Base-by-base conservation (phyloP, 1,139 yeast species). In the Debaryomyces sp. region DNA sequence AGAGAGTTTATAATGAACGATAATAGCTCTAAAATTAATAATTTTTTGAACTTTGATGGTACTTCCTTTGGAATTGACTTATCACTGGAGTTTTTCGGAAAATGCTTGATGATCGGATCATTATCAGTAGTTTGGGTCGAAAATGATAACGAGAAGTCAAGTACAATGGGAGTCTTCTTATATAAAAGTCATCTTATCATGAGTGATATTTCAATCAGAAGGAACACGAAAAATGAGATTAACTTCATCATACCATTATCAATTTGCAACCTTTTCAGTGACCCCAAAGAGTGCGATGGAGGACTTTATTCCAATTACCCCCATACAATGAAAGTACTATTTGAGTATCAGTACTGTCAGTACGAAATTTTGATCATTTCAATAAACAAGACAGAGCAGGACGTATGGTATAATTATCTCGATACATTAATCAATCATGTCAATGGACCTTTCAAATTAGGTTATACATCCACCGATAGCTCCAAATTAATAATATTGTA, bases 161-260 rank as follows among this genome's bases (percentile, higher is more conserved):
- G 37, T 5, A 61, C 64, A 13, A 60, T 68, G 46, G 82, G 80
- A 1, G 68, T 73, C 0, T 60, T 81, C 39, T 56, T 82, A 26
- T 83, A 78, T 64, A 81, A 82, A 53, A 74, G 82, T 9, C 84
- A 80, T 57, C 58, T 83, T 12, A 52, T 82, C 0, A 47, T 71
- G 12, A 51, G 58, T 37, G 60, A 63, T 9, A 34, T 50, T 24
- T 48, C 64, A 27, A 54, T 64, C 18, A 50, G 55, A 34, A 64
- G 61, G 44, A 43, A 49, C 8, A 57, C 54, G 26, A 61, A 54
- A 26, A 62, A 61, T 36, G 69, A 66, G 2, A 70, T 78, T 7
- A 66, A 63, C 22, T 80, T 82, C 51, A 65, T 82, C 15, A 68
- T 84, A 5, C 85, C 88, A 0, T 61, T 82, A 18, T 56, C 75